These are phyloP conservation scores for Cornus controversa DNA, from an alignment of 148 eudicot genomes.

Conservation along the genomic window DNA sequence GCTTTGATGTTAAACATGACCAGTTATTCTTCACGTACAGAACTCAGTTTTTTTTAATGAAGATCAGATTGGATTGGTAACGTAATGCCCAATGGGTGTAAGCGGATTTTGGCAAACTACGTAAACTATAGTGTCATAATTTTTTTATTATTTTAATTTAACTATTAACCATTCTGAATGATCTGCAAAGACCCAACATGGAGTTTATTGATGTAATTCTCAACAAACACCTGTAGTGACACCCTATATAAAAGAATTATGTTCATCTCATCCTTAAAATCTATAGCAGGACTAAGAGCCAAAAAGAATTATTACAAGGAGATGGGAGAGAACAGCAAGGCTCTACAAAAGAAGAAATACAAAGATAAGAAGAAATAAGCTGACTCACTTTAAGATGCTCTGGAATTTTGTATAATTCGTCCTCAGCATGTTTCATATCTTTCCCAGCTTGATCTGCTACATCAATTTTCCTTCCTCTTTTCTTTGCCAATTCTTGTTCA, in stretches of 20 bases:
- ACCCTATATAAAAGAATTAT: background rate
- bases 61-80: background rate
- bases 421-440: constrained; percentile 77
- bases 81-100: background rate
- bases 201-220: background rate
- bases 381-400: constrained; percentile 90
- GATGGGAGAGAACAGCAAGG: background rate
- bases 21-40: no score
- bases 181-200: background rate
- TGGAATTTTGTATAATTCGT: constrained; percentile 87
- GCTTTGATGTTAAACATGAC: no score
- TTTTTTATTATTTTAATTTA: no score
- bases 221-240: background rate
- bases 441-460: constrained; percentile 50
- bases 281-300: background rate
- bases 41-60: no score
- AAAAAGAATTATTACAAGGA: background rate
- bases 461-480: constrained; percentile 67
- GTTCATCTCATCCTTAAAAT: background rate
- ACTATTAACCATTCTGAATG: background rate
- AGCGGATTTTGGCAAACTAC: background rate
- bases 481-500: constrained; percentile 93
- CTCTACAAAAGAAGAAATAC: background rate
- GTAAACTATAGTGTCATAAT: background rate
- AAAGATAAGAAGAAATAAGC: background rate